phyloP scores from a whole-genome alignment of 1,139 yeast species.

The Martiniozyma asiatica region DNA sequence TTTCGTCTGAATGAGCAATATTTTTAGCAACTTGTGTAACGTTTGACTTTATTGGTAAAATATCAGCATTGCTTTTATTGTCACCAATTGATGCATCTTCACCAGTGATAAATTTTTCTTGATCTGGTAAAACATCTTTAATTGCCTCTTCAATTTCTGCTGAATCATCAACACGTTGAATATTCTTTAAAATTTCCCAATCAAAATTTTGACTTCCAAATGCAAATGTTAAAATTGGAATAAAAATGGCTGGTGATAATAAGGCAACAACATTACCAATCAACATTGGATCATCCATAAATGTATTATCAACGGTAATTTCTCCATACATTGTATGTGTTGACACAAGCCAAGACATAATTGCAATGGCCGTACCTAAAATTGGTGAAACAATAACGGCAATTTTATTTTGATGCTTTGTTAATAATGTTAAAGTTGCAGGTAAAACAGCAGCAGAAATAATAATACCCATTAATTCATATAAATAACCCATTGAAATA shows the following conservation, averaged over 20 bases:
- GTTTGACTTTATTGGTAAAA: conserved; percentile 15
- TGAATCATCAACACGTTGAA: conserved; percentile 53
- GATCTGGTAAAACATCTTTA: conserved; percentile 21
- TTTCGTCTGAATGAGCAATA: conserved; percentile 17
- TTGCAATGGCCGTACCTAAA: conserved; percentile 26
- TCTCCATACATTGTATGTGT: conserved; percentile 24
- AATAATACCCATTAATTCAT: conserved; percentile 28
- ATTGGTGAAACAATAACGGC: conserved; percentile 26
- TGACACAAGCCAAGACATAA: conserved; percentile 29
- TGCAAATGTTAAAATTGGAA: conserved; percentile 41
- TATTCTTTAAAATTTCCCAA: conserved; percentile 45
- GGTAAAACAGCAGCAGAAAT: conserved; percentile 28
- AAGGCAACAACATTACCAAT: conserved; percentile 29
- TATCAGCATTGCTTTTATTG: too few relatives aligned
- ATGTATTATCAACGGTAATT: conserved; percentile 23
- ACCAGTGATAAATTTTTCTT: not conserved
- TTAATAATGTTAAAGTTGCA: conserved; percentile 28
- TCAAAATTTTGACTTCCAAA: conserved; percentile 69
- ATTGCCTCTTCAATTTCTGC: conserved; percentile 36
- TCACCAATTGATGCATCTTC: conserved; percentile 6
- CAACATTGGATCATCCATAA: conserved; percentile 26
- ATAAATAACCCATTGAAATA: conserved; percentile 32
- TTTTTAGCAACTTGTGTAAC: conserved; percentile 23
- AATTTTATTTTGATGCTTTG: conserved; percentile 33
- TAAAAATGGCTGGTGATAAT: conserved; percentile 24